Evolutionary conservation across 768 basidiomycete species (phyloP), one percentile per base, ranked within the genome.

Genomic region (Royoungia palumana): DNA sequence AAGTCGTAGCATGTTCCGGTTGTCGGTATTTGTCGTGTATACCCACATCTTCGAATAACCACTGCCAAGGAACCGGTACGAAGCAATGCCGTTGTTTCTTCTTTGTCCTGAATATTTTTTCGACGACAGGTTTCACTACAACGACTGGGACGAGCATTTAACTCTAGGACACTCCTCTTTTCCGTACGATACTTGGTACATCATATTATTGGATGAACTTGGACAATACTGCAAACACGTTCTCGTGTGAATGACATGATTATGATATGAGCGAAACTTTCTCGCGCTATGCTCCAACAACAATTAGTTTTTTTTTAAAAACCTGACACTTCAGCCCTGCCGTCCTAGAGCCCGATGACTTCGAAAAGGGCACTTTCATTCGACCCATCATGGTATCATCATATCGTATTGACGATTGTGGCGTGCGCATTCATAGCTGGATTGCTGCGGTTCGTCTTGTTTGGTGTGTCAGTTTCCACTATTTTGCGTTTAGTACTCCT

Each of bases 21-120:
- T 96, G 94, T 65, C 81, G 90, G 42, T 96, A 90, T 66, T 70
- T 96, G 5, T 93, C 90, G 2, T 96, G 94, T 58, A 82, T 94
- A 65, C 94, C 94, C 1, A 87, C 85, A 7, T 66, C 74, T 28
- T 69, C 78, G 1, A 91, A 89, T 53, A 80, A 85, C 58, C 69
- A 84, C 49, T 91, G 88, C 59, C 61, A 74, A 64, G 76, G 75
- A 69, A 77, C 65, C 24, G 74, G 67, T 70, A 27, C 50, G 59
- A 41, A 41, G 45, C 6, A 11, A 13, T 12, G 20, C 19, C 30
- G 28, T 11, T 11, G 3, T 35, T 2, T 10, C 20, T 17, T 38
- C 11, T 14, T 16, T 40, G 35, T 43, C 19, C 50, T 63, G 21
- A 56, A 41, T 28, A 24, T 30, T 10, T 7, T 21, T 32, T n/a